Percentiles rank a stretch among this genome's conserved stretches.
Conservation (phyloP, 306 rosid genomes). For the Cyamopsis tetragonoloba region DNA sequence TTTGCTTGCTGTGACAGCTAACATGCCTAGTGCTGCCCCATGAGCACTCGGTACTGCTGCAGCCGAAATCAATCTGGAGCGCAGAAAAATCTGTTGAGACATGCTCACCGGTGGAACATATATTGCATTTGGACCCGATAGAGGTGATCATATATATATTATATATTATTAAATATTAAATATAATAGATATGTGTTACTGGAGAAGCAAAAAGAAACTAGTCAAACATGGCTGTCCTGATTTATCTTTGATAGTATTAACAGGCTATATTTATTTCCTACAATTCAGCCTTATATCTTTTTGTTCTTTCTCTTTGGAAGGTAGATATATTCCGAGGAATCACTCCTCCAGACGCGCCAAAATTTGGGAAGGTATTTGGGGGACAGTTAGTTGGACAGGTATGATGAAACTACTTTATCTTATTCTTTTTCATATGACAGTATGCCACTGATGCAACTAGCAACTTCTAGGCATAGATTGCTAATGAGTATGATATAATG, state of each 20-base stretch:
- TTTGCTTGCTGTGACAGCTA: conserved; percentile 58
- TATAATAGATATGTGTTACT: neutral
- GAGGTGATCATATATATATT: conserved; percentile 51
- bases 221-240: neutral
- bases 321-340: conserved; percentile 81
- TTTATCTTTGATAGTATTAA: conserved; percentile 19
- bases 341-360: conserved; percentile 78
- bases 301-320: conserved; percentile 37
- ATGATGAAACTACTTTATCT: conserved; percentile 29
- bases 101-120: conserved; percentile 77
- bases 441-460: conserved; percentile 6
- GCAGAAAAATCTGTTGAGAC: conserved; percentile 60
- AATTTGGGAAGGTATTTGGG: conserved; percentile 85
- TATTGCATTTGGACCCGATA: conserved; percentile 84
- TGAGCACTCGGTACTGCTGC: conserved; percentile 59
- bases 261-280: neutral
- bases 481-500: conserved; percentile 25
- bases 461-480: conserved; percentile 11
- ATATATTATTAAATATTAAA: too few relatives aligned
- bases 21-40: conserved; percentile 75
- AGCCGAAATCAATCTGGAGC: conserved; percentile 79
- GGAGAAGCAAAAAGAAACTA: neutral
- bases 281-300: conserved; percentile 18
- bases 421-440: conserved; percentile 3
- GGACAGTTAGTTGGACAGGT: conserved; percentile 96